Evolutionary conservation across 257 asterid species (phyloP).

Genomic region (Nicotiana attenuata): DNA sequence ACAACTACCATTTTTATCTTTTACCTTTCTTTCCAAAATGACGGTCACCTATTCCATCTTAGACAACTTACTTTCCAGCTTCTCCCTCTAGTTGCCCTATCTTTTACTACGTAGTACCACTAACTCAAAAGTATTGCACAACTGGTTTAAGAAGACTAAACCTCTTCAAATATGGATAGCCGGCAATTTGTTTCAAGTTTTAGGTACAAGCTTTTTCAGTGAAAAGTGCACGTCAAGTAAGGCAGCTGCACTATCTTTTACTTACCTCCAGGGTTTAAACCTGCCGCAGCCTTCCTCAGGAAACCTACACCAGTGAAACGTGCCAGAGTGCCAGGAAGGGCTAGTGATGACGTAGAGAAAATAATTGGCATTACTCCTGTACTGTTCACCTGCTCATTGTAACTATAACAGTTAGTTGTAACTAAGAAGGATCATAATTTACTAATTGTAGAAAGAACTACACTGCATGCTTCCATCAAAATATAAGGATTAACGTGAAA

Average conservation of each 20-base stretch:
- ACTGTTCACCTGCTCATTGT: conserved; percentile 74
- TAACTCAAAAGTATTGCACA: not conserved
- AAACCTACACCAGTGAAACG: conserved; percentile 83
- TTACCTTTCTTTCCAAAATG: not conserved
- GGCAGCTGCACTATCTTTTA: not conserved
- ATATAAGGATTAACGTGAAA: not conserved
- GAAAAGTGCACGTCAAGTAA: not conserved
- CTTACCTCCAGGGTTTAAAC: conserved; percentile 93
- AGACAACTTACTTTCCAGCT: not conserved
- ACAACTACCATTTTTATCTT: not conserved
- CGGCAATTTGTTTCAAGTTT: not conserved
- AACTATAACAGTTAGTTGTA: not conserved
- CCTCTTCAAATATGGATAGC: not conserved
- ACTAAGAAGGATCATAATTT: not conserved
- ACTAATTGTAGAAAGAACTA: not conserved
- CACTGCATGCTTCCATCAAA: not conserved
- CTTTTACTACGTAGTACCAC: not conserved
- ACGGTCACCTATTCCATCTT: not conserved
- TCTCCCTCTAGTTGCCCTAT: not conserved
- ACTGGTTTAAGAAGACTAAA: not conserved
- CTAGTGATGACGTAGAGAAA: conserved; percentile 93
- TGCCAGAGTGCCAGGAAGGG: conserved; percentile 94
- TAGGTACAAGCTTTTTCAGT: not conserved
- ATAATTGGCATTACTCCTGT: conserved; percentile 99
- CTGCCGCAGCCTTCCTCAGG: conserved; percentile 72